Percentiles rank a stretch among this genome's conserved stretches.
Conservation (phyloP, 2,329 filamentous ascomycete species). For the Escovopsis sp. region DNA sequence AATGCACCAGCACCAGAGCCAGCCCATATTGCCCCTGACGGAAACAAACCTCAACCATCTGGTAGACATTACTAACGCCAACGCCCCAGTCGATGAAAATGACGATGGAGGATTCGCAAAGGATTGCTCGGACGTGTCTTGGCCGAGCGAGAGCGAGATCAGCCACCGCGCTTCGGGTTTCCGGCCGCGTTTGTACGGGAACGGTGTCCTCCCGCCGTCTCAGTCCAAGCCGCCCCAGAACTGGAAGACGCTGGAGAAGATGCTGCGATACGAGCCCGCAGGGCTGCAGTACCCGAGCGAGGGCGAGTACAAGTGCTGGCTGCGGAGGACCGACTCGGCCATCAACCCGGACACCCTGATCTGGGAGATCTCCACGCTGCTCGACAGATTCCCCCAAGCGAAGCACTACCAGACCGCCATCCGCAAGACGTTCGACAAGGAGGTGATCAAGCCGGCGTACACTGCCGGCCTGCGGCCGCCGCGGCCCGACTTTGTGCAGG, state of each 20-base stretch:
- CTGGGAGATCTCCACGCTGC: slow-evolving; percentile 2
- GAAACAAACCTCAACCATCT: background rate
- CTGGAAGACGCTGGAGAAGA: background rate
- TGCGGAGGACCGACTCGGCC: background rate
- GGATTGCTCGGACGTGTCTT: too few relatives aligned
- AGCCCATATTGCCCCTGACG: too few relatives aligned
- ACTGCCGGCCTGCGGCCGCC: slow-evolving; percentile 13
- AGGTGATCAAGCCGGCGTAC: slow-evolving; percentile 12
- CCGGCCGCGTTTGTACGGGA: background rate
- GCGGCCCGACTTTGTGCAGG: slow-evolving; percentile 15
- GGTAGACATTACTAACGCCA: too few relatives aligned
- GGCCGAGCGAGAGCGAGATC: too few relatives aligned
- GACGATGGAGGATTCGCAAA: too few relatives aligned
- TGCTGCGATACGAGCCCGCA: background rate
- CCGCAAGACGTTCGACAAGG: slow-evolving; percentile 7
- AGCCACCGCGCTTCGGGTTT: too few relatives aligned
- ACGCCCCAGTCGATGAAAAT: too few relatives aligned
- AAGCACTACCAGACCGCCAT: slow-evolving; percentile 1
- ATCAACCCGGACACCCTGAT: background rate
- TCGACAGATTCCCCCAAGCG: slow-evolving; percentile 7
- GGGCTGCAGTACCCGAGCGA: background rate
- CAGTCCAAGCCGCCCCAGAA: background rate
- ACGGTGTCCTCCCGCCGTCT: background rate
- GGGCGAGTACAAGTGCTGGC: background rate
- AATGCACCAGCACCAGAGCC: too few relatives aligned